Evolutionary conservation across 1,139 yeast genomes (phyloP), one percentile per base, ranked within the genome.

Genomic region (Scheffersomyces lignicola): DNA sequence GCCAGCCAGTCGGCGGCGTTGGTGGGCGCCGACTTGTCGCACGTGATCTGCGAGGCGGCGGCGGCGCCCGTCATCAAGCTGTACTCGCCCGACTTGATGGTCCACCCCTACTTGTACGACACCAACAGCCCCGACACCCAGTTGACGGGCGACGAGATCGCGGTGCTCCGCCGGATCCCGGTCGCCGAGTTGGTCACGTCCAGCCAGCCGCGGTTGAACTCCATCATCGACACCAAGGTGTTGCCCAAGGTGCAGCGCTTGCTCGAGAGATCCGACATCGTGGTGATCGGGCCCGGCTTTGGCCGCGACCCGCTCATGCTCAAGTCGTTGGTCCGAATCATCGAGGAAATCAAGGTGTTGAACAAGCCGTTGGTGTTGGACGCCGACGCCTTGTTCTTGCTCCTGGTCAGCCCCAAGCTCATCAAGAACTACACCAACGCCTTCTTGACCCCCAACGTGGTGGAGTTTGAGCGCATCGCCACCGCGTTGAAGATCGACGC

Each of bases 21-120:
- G 21, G 73, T 84, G 33, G 98, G 98, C 0, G 85, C 92, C 29
- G 98, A 92, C 53, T 69, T 92, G 65, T 78, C 92, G 22, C 97
- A 92, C 60, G 73, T 92, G 5, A 71, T 92, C 7, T 90, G 97
- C 61, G 96, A 88, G 48, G 61, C 66, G 36, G 62, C 62, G 26
- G 97, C 97, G 0, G 94, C 87, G 1, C 63, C 82, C 0, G 82
- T 87, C 8, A 89, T 92, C 52, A 92, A 92, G 60, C 62, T 83
- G 29, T 92, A 92, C 58, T 79, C 95, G 7, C 97, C 98, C 0
- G 92, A 92, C 54, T 64, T 92, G 35, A 92, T 92, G 97, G 95
- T 92, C 2, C 97, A 92, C 61, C 98, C 98, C 0, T 88, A 87
- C 54, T 60, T 92, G 48, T 61, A 59, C 38, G 74, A 68, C 33